Evolutionary conservation across 1,284 basidiomycete genomes (phyloP), one percentile per base, ranked within the genome.

Genomic region (Tausonia pullulans): DNA sequence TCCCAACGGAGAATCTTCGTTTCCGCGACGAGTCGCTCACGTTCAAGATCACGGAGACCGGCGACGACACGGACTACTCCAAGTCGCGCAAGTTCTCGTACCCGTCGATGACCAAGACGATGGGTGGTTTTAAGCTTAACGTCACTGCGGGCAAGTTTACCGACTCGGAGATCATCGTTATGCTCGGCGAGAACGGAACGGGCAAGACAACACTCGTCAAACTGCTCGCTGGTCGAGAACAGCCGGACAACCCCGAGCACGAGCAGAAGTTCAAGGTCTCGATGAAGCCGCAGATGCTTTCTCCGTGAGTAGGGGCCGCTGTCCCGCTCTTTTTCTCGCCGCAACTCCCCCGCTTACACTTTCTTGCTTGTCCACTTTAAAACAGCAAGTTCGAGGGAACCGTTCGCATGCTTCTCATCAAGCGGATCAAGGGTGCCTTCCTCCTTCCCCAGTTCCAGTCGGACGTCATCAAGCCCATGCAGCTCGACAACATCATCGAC

Each of bases 181-280:
- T 97, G 86, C 80, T 97, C 48, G 93, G 93, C 67, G 93, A 98
- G 81, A 98, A 98, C 76, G 93, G 93, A 63, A 98, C 91, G 9
- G 93, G 93, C 57, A 98, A 98, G 82, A 96, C 94, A 58, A 98
- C 93, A 0, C 90, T 98, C 74, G 90, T 98, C 67, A 87, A 92
- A 69, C 79, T 98, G 62, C 81, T 98, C 63, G 91, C 91, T 7
- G 94, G 93, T 59, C 80, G 80, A 73, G 85, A 92, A 69, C 84
- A 82, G 39, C 92, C 94, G 7, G 94, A 98, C 78, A 77, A 83
- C 67, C 86, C 87, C 75, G 82, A 84, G 45, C 87, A 90, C 76
- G 88, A 87, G 76, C 84, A 87, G 77, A 81, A 84, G 68, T 78
- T 91, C 56, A 78, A 85, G 6, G 91, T 97, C 11, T 95, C 91